Evolutionary conservation across 148 eudicot genomes (phyloP), one percentile per base, ranked within the genome.

Genomic region (Nepenthes gracilis): DNA sequence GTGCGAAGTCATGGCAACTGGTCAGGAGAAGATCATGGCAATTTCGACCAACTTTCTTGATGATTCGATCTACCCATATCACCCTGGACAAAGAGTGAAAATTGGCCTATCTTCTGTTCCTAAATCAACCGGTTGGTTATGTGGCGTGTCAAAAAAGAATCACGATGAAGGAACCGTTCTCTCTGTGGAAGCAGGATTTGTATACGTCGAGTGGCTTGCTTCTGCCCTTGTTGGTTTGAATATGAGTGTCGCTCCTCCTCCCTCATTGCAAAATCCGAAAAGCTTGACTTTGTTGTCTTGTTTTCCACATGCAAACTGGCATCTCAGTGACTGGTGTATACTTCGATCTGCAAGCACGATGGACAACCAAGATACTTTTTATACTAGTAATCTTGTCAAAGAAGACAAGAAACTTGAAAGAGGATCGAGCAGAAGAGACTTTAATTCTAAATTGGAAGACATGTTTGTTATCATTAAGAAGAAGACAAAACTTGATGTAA

Each of bases 311-410:
- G 79, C 83, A 60, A 84, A 77, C 61, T 94, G 99, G 99, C 99
- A 89, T 72, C 86, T 86, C 67, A 97, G 99, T 61, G 99, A 94
- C 63, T 85, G 91, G 87, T 89, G 99, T 63, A 71, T 78, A 23
- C 75, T 82, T 65, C 77, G 80, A 33, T 54, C 11, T 15, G 35
- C 67, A 14, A 67, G 69, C 6, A 12, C 2, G 33, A 57, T 33
- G 40, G 57, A 59, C 12, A 14, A 57, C 32, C 49, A 2, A 14
- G 62, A 50, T 33, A 54, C 6, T 56, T 50, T 74, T 52, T 58
- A 68, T 67, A 14, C 56, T 34, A 38, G 62, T 45, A 67, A 64
- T 50, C 63, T 58, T 32, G 56, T 35, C 33, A 62, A 71, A 55
- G 68, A 72, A 55, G 54, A 66, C 12, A 58, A 52, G 36, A 65